Evolutionary conservation across 2,329 filamentous ascomycete species (phyloP).

Genomic region (Ophiocordyceps unilateralis): DNA sequence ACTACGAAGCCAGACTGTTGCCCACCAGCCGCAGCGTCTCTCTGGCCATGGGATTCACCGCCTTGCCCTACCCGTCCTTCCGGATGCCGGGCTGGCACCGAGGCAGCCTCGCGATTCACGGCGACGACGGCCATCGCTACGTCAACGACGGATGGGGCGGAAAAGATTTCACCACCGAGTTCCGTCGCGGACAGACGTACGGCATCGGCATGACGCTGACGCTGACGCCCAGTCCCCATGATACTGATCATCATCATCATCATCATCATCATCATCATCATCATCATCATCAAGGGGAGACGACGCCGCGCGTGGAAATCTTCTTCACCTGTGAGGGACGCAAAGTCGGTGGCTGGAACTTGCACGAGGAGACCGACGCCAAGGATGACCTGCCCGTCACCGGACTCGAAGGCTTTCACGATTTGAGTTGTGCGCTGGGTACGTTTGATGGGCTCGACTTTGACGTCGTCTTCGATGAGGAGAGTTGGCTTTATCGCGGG

Average conservation of each 20-base stretch:
- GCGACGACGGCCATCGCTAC: slow-evolving; percentile 62
- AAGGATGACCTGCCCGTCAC: slow-evolving; percentile 41
- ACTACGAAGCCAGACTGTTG: slow-evolving; percentile 52
- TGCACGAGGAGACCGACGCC: slow-evolving; percentile 57
- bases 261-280: no score
- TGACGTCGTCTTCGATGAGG: slow-evolving; percentile 45
- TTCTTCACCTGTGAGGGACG: slow-evolving; percentile 57
- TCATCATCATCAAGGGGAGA: no score
- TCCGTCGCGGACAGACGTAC: slow-evolving; percentile 46
- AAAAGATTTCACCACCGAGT: slow-evolving; percentile 46
- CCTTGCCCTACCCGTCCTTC: slow-evolving; percentile 61
- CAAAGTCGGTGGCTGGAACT: slow-evolving; percentile 45
- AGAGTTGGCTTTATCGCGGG: slow-evolving; percentile 35
- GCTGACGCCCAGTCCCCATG: no score
- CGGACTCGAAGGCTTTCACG: slow-evolving; percentile 54
- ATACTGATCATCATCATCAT: no score
- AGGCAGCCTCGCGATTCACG: slow-evolving; percentile 57
- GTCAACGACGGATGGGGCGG: slow-evolving; percentile 63
- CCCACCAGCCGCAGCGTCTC: slow-evolving; percentile 26
- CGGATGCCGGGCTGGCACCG: slow-evolving; percentile 70
- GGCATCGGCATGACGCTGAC: slow-evolving; percentile 58
- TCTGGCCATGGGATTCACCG: slow-evolving; percentile 52
- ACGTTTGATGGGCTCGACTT: slow-evolving; percentile 51
- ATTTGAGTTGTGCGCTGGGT: slow-evolving; percentile 55
- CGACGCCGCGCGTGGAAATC: slow-evolving; percentile 16